Conservation (phyloP, 2,329 filamentous ascomycete species). For the Diaporthe sp. region DNA sequence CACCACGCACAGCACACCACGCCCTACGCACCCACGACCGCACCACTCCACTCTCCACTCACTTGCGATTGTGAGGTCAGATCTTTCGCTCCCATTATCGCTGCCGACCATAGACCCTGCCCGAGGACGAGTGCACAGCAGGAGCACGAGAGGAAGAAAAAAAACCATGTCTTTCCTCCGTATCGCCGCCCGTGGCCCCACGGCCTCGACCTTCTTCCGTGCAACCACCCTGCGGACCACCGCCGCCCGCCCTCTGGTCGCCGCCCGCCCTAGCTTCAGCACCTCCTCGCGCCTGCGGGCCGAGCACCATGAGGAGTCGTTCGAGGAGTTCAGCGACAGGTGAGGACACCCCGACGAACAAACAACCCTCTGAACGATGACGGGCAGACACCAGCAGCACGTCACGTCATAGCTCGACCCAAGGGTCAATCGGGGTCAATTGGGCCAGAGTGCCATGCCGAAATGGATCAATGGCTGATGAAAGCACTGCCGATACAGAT, state of each 20-base stretch:
- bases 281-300: conserved; percentile 69
- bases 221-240: conserved; percentile 71
- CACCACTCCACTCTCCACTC: conserved; percentile 39
- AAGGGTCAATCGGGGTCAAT: conserved; percentile 40
- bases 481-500: conserved; percentile 69
- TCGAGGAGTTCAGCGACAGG: conserved; percentile 98
- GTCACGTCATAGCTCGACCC: conserved; percentile 36
- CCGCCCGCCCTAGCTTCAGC: conserved; percentile 70
- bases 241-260: conserved; percentile 57
- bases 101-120: conserved; percentile 65
- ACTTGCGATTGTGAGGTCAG: conserved; percentile 44
- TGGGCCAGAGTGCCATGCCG: conserved; percentile 35
- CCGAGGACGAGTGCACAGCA: neutral
- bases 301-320: conserved; percentile 93
- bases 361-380: neutral
- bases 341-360: conserved; percentile 63
- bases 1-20: conserved; percentile 28
- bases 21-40: conserved; percentile 25
- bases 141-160: neutral
- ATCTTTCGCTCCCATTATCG: conserved; percentile 58
- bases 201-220: conserved; percentile 72
- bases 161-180: conserved; percentile 67
- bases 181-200: conserved; percentile 76
- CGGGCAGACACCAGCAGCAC: neutral
- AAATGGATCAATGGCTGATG: conserved; percentile 55